Conservation (phyloP, 2,329 filamentous ascomycete species). For the Aspergillus candidus region DNA sequence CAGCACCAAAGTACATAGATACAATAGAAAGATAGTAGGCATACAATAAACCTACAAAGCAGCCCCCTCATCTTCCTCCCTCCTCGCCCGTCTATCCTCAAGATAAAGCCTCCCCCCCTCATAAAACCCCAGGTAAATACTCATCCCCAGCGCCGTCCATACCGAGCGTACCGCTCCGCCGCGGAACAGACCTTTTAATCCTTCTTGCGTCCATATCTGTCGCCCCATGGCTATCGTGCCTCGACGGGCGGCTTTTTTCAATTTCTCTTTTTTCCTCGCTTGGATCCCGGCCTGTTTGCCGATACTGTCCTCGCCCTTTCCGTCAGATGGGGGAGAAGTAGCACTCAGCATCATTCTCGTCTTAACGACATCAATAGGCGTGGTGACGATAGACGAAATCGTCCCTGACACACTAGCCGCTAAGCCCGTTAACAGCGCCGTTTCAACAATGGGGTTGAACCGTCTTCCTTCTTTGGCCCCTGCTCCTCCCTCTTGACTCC, state of each 20-base stretch:
- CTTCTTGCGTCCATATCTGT: constrained; percentile 61
- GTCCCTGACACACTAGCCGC: constrained; percentile 70
- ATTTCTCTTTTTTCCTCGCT: constrained; percentile 20
- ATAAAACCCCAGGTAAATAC: constrained; percentile 80
- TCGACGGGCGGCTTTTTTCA: constrained; percentile 3
- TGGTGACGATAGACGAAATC: constrained; percentile 73
- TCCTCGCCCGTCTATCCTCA: constrained; percentile 26
- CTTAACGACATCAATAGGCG: constrained; percentile 84
- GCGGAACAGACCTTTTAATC: constrained; percentile 64
- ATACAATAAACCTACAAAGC: background rate
- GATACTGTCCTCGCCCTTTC: no score
- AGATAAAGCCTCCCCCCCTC: constrained; percentile 67
- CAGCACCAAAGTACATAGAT: no score
- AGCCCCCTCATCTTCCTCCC: constrained; percentile 6
- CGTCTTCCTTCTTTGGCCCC: constrained; percentile 9
- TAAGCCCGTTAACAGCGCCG: constrained; percentile 62
- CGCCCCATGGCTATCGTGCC: constrained; percentile 56
- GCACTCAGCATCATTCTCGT: constrained; percentile 78
- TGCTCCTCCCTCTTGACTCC: constrained; percentile 23
- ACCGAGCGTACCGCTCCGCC: constrained; percentile 66
- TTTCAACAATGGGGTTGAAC: constrained; percentile 51
- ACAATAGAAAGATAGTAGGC: background rate
- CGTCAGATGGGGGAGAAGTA: constrained; percentile 22
- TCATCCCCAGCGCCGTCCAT: constrained; percentile 79
- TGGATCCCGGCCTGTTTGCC: constrained; percentile 4